Base-by-base conservation (phyloP, 73 alveolate genomes). In the Paramecium pentaurelia region DNA sequence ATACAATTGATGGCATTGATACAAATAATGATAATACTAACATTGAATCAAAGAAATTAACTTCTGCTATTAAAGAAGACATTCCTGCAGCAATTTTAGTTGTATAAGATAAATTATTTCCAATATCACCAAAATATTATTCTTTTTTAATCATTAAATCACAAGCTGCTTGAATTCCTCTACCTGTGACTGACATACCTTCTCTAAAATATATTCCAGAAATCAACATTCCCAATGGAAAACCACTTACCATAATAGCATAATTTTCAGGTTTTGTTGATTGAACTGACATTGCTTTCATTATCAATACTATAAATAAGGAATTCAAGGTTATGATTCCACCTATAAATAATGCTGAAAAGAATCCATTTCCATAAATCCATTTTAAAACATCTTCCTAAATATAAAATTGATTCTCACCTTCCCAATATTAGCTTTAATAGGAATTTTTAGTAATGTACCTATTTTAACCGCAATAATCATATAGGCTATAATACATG, bases 101-200 rank as follows among this genome's bases (percentile, higher is more conserved):
- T 8, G 91, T 80, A 14, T 80, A 80, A 18, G 91, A 80, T 12
- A 80, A 14, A 22, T 42, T 47, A 22, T 80, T 80, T 40, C 91
- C 91, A n/a, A 80, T 18, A 14, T 80, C 71, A 14, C 91, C 91
- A 45, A 80, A 47, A 80, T 44, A 80, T 80, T 80, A 47, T 10
- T 80, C 91, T 80, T 80, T 80, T 27, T 49, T 80, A 8, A 80
- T 80, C 75, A 80, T 80, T 7, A 80, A 45, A 49, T 80, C 91
- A 47, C 91, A 80, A 10, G 91, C 91, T 80, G 91, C 71, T 80
- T 20, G 20, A n/a, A 80, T 47, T 45, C 91, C 91, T 49, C 91
- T 80, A 6, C 91, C 91, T n/a, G 91, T 80, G 1, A 80, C 91
- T 25, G 91, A 45, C 58, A 80, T 42, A 1, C 77, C 91, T 49